Base-by-base conservation (phyloP, 345 rosid genomes). In the Gossypium anomalum region DNA sequence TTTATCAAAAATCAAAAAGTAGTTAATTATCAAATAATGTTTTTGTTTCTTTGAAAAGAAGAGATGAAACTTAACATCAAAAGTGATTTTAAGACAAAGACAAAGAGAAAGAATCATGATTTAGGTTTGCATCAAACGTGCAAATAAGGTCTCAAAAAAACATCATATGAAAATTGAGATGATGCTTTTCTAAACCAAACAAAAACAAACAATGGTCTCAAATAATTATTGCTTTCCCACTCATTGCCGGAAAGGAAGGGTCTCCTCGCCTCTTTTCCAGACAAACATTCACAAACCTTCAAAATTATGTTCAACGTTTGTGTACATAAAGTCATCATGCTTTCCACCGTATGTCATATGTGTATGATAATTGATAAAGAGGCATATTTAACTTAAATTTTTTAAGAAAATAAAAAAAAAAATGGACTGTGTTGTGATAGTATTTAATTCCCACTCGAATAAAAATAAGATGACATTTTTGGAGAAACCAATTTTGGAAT, bases 191-290 rank as follows among this genome's bases (percentile, higher is more conserved):
- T 3, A 56, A 56, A 9, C 10, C 27, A 49, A 14, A 48, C 2
- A 49, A 25, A 49, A 68, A 20, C 58, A n/a, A 53, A 7, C 25
- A 19, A 58, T 11, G 27, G 72, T 49, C 72, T 16, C 8, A 49
- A 49, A 48, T 27, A 41, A 69, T 69, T 51, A 27, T 69, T 51
- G 25, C 12, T 25, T 45, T n/a, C 67, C 59, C 67, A 66, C 73
- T 68, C 63, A 13, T 66, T 43, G 43, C 74, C 74, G 74, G 70
- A 57, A 71, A 75, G 27, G 59, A 67, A 19, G 73, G 77, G 62
- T 23, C 47, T 48, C 63, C 49, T 25, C 5, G 1, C 49, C 48
- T 61, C 25, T 74, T 78, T 25, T 53, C 29, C 51, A 9, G 19
- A 74, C 65, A 74, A 61, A 63, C 12, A 43, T 20, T 13, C 9